Percentiles rank a stretch among this genome's conserved stretches.
phyloP scores from a whole-genome alignment of 345 rosid genomes.

The Ceriops decandra region DNA sequence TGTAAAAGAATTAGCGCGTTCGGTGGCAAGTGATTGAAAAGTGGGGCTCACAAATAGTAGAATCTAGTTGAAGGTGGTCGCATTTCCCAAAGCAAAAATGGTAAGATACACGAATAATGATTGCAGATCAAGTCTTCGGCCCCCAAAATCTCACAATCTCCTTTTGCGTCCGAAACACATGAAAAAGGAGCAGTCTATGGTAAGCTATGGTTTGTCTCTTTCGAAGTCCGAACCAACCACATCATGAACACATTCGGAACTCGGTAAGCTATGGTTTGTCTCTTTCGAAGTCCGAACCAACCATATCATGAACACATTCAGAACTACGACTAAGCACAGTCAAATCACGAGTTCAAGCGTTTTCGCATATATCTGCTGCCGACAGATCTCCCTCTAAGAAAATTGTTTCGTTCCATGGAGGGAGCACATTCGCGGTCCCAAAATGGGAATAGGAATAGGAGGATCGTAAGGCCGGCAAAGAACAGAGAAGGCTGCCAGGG shows the following conservation, averaged over 20 bases:
- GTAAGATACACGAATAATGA: no score
- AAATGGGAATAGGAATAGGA: constrained; percentile 7
- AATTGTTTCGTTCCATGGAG: constrained; percentile 20
- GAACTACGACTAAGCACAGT: not conserved
- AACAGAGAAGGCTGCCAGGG: constrained; percentile 13
- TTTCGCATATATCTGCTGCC: not conserved
- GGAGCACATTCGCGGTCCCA: constrained; percentile 13
- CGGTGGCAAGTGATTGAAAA: no score
- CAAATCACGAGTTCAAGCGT: constrained; percentile 16
- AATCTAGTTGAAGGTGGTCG: no score
- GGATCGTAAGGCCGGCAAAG: constrained; percentile 6
- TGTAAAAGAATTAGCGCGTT: no score
- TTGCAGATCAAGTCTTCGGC: constrained; percentile 1
- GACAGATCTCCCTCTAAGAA: not conserved
- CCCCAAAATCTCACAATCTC: not conserved
- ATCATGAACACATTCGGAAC: no score
- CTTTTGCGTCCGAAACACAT: not conserved
- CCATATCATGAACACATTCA: no score
- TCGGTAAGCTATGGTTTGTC: not conserved
- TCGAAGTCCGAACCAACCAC: not conserved
- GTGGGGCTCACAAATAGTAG: no score
- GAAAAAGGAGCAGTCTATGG: not conserved
- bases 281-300: not conserved
- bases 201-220: not conserved
- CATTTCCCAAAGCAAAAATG: no score